A percentile compares a stretch with the other conserved stretches of the same genome.
These are phyloP conservation scores for Fusarium equiseti DNA, from an alignment of 2,329 filamentous ascomycete genomes.

Conservation along the genomic window DNA sequence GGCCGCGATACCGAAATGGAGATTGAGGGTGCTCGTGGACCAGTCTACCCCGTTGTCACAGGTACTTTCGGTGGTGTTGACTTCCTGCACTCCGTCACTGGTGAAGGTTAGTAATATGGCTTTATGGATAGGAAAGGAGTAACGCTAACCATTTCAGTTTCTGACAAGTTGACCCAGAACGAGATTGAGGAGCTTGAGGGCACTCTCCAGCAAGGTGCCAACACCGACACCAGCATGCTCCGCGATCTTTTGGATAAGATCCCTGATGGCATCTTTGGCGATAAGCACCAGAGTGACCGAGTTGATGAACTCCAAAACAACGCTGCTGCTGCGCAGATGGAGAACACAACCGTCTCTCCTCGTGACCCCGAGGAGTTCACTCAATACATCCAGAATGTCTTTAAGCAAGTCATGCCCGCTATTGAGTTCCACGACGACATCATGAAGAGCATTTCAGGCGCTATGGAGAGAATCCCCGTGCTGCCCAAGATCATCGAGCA, in stretches of 20 bases:
- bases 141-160: conserved; percentile 63
- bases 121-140: neutral
- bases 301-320: conserved; percentile 84
- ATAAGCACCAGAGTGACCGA: conserved; percentile 78
- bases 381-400: conserved; percentile 77
- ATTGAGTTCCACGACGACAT: conserved; percentile 92
- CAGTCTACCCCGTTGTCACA: conserved; percentile 86
- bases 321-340: conserved; percentile 79
- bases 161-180: conserved; percentile 90
- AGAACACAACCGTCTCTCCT: conserved; percentile 79
- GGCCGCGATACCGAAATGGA: conserved; percentile 78
- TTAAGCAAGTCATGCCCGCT: conserved; percentile 85
- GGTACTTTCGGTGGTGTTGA: conserved; percentile 96
- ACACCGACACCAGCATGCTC: conserved; percentile 78
- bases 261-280: conserved; percentile 82
- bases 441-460: conserved; percentile 80
- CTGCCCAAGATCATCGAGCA: conserved; percentile 88
- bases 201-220: conserved; percentile 75
- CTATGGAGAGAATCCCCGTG: conserved; percentile 87
- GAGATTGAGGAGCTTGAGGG: conserved; percentile 90
- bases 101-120: conserved; percentile 62
- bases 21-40: conserved; percentile 72
- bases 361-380: conserved; percentile 88
- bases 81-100: conserved; percentile 88
- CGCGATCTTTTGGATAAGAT: conserved; percentile 85